Base-by-base conservation (phyloP, 2,329 filamentous ascomycete species). In the Phialophora chinensis region DNA sequence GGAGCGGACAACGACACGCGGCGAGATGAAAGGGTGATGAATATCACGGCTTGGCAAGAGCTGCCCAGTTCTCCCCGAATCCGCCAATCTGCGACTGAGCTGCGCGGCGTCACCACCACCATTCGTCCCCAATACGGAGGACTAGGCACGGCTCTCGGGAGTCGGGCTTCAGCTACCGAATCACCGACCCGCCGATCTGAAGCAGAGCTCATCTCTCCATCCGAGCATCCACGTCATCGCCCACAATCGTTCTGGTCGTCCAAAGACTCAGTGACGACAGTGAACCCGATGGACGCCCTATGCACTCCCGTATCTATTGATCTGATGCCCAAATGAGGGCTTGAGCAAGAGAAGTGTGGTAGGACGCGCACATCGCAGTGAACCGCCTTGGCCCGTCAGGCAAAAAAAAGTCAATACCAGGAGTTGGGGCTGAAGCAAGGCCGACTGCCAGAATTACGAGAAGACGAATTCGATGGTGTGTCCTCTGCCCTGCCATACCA, bases 151-250 rank as follows among this genome's bases (percentile, higher is more conserved):
- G 47, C 33, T 14, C 23, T 25, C 62, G 63, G 52, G 31, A 52
- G 58, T 66, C 65, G 65, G 65, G 6, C 20, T 27, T 50, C 33
- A 63, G 60, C 47, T 17, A 8, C 60, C 50, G 60, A 62, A 38
- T 33, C 35, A 6, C 60, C 50, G 60, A 62, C 38, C 52, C 49
- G 6, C 60, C 50, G 60, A 56, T 56, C 35, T 62, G 38, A 62
- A 35, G 59, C 49, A 60, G 12, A 33, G 7, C 25, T 60, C 57
- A 50, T 31, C 29, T 20, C 35, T 31, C 31, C 42, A 29, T 25
- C 17, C 56, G 17, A n/a, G 56, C 5, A 44, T 61, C 59, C 59
- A 53, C 59, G 59, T 61, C 59, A 61, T 38, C 47, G 25, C n/a
- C 47, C 11, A 29, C 17, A 5, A 23, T 7, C 7, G 20, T 7